Evolutionary conservation across 148 eudicot genomes (phyloP), one percentile per base, ranked within the genome.

Genomic region (Arctostaphylos glauca): DNA sequence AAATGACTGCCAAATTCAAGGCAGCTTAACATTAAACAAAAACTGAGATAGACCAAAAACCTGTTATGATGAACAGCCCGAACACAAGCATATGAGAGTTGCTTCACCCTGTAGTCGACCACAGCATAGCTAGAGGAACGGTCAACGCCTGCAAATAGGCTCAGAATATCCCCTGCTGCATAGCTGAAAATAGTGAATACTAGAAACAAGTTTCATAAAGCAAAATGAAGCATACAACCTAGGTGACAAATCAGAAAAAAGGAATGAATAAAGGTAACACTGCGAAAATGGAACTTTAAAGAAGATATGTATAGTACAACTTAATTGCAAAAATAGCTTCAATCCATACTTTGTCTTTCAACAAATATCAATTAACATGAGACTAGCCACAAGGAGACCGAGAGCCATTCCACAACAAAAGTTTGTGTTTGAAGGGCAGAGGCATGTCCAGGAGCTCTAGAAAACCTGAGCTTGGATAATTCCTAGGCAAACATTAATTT

Each of bases 41-140:
- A 66, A 52, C 16, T 58, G 31, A 19, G 64, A 21, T 25, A 43
- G 64, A 56, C 70, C 84, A 85, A 87, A 54, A 19, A 96, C 99
- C 99, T 96, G 74, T 94, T 91, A 49, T 90, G 89, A 86, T 96
- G 81, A 86, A 96, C 89, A 83, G 97, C 97, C 81, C 83, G 90
- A 72, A 94, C 85, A 86, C 98, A 96, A 74, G 93, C 92, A 85
- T 87, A 87, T 54, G 88, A 82, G 31, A 96, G 85, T 82, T 85
- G 86, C 94, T 93, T 96, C 84, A 93, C 90, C 90, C 99, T 88
- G 90, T 89, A 89, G 58, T 88, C 90, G 66, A 90, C 98, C 55
- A 89, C 50, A 84, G 84, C 83, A 5, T 66, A 76, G 70, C 81
- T 87, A 18, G 94, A 84, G 53, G 86, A 86, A 88, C 91, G 89